phyloP scores from a whole-genome alignment of 2,329 filamentous ascomycete species.

The Tolypocladium ovalisporum region DNA sequence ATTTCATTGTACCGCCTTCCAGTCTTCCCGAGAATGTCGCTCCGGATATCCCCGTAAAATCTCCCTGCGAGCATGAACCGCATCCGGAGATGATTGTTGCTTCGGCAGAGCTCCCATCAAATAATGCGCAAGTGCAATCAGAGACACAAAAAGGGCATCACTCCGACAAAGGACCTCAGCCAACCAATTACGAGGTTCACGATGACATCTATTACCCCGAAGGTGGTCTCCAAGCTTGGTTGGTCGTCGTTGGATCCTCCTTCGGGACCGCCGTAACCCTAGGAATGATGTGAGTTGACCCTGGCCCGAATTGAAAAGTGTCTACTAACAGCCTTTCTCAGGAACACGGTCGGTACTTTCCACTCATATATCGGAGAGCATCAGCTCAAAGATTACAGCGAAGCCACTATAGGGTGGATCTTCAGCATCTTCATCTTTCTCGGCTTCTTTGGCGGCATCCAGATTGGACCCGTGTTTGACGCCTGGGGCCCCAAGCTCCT shows the following conservation, averaged over 20 bases:
- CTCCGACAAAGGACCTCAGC: neutral
- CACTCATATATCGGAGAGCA: slow-evolving; percentile 65
- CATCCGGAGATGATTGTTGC: neutral
- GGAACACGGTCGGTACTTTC: slow-evolving; percentile 27
- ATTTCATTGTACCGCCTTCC: neutral
- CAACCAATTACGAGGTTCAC: neutral
- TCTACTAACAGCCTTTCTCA: neutral
- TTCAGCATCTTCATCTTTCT: slow-evolving; percentile 74
- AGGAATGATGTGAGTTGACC: neutral
- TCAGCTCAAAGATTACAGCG: slow-evolving; percentile 56
- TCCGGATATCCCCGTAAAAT: neutral
- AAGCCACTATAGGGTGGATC: slow-evolving; percentile 73
- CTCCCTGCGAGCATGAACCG: neutral
- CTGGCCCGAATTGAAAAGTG: accelerated
- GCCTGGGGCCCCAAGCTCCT: slow-evolving; percentile 58
- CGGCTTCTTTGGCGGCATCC: slow-evolving; percentile 70
- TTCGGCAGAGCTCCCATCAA: neutral
- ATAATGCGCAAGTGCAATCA: neutral
- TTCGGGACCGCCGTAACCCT: neutral
- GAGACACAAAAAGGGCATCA: neutral
- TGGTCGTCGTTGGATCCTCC: neutral
- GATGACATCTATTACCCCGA: neutral
- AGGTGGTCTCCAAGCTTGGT: neutral
- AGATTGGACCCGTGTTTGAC: slow-evolving; percentile 76
- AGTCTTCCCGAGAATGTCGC: neutral